Percentiles rank a stretch among this genome's conserved stretches.
These are phyloP conservation scores for Chrysoporthe cubensis DNA, from an alignment of 2,329 filamentous ascomycete genomes.

Conservation along the genomic window DNA sequence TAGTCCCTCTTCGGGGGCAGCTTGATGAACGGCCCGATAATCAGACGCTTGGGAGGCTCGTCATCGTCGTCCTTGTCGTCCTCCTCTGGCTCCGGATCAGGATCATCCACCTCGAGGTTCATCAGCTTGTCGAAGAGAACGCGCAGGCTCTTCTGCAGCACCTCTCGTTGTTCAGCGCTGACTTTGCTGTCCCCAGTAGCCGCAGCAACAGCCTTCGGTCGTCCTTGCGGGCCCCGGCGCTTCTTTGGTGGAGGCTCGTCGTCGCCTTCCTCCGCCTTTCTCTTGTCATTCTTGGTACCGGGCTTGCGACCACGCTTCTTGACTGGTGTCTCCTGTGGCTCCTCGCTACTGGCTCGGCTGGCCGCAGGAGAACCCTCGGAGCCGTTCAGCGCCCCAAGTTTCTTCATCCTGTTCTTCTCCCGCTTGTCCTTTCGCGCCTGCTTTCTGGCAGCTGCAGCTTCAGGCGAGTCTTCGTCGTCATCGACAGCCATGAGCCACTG, in stretches of 20 bases:
- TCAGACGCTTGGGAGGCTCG: slow-evolving; percentile 69
- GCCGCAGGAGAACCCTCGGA: slow-evolving; percentile 73
- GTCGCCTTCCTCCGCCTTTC: slow-evolving; percentile 81
- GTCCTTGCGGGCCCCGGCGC: slow-evolving; percentile 71
- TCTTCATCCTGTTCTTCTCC: slow-evolving; percentile 74
- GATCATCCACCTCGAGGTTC: slow-evolving; percentile 79
- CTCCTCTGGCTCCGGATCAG: slow-evolving; percentile 53
- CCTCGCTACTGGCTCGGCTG: slow-evolving; percentile 85
- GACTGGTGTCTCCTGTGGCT: slow-evolving; percentile 65
- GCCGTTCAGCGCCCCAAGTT: slow-evolving; percentile 39
- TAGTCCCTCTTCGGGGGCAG: slow-evolving; percentile 88
- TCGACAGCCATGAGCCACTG: slow-evolving; percentile 99
- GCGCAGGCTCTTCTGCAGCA: slow-evolving; percentile 80
- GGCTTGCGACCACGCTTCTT: slow-evolving; percentile 89
- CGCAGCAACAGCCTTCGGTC: slow-evolving; percentile 62
- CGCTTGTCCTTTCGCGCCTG: slow-evolving; percentile 82
- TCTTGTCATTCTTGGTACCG: slow-evolving; percentile 75
- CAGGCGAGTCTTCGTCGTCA: slow-evolving; percentile 91
- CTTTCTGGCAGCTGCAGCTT: slow-evolving; percentile 90
- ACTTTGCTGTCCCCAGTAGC: slow-evolving; percentile 60
- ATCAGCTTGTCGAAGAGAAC: slow-evolving; percentile 80
- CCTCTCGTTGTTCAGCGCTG: slow-evolving; percentile 69
- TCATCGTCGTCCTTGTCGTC: slow-evolving; percentile 53
- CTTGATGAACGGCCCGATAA: slow-evolving; percentile 94
- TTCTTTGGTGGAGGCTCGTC: slow-evolving; percentile 80